Conservation (phyloP, 2,329 filamentous ascomycete genomes). For the Cladosporium sp. region DNA sequence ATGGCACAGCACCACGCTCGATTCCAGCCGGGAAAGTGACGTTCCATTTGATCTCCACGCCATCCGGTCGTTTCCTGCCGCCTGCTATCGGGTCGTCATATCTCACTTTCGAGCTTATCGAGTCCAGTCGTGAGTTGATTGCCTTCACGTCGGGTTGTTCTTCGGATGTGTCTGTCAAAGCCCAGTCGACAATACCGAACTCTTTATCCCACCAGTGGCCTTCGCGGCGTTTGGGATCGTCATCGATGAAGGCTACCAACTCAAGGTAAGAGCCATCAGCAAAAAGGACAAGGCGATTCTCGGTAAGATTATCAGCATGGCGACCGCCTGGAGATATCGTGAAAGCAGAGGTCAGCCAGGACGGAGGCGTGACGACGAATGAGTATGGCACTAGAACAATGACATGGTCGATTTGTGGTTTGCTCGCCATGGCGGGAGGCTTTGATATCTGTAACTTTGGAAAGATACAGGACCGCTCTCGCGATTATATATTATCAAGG, state of each 20-base stretch:
- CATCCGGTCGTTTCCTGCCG: conserved; percentile 53
- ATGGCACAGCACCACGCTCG: conserved; percentile 53
- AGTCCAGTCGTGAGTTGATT: conserved; percentile 20
- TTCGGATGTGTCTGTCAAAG: conserved; percentile 43
- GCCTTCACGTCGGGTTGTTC: conserved; percentile 19
- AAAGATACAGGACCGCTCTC: too few relatives aligned
- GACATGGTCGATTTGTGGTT: conserved; percentile 55
- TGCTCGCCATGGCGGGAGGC: not conserved
- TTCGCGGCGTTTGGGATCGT: conserved; percentile 36
- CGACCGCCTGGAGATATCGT: conserved; percentile 57
- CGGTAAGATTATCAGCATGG: conserved; percentile 58
- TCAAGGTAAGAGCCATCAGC: conserved; percentile 64
- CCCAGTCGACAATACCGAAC: conserved; percentile 58
- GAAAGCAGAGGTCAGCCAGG: conserved; percentile 52
- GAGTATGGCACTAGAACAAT: conserved; percentile 57
- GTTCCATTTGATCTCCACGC: conserved; percentile 56
- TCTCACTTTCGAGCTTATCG: conserved; percentile 30
- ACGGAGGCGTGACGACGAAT: conserved; percentile 45
- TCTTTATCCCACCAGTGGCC: conserved; percentile 56
- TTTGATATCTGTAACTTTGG: not conserved
- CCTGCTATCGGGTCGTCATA: conserved; percentile 51
- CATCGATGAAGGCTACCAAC: conserved; percentile 58
- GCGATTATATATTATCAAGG: too few relatives aligned
- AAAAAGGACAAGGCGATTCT: conserved; percentile 61
- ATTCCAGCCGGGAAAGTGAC: conserved; percentile 48